Percentiles rank a stretch among this genome's conserved stretches.
Conservation (phyloP, 1,284 basidiomycete species). For the Filobasidium uniguttulatum region DNA sequence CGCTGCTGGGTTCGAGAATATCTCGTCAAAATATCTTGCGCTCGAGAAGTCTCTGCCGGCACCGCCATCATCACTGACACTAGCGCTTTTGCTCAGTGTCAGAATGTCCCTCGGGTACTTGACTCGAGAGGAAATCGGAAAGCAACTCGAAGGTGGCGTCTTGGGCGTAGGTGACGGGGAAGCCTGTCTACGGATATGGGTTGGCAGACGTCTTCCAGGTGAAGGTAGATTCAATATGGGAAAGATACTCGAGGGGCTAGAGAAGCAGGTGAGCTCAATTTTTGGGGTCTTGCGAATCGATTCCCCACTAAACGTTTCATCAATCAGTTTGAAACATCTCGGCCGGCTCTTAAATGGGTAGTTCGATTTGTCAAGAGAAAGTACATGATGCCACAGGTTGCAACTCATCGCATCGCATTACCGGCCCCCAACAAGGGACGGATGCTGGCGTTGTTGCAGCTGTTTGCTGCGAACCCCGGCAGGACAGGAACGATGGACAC, state of each 20-base stretch:
- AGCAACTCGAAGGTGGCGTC: slow-evolving; percentile 22
- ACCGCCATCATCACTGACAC: slow-evolving; percentile 21
- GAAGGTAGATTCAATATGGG: slow-evolving; percentile 32
- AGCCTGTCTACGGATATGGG: slow-evolving; percentile 31
- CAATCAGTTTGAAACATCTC: slow-evolving; percentile 5
- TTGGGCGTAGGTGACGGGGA: slow-evolving; percentile 29
- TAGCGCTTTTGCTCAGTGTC: slow-evolving; percentile 29
- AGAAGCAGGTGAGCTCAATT: slow-evolving; percentile 23
- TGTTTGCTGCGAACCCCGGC: too few species aligned
- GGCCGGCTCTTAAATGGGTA: slow-evolving; percentile 30
- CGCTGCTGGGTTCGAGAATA: slow-evolving; percentile 29
- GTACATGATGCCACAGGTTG: slow-evolving; percentile 19
- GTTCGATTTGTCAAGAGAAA: slow-evolving; percentile 33
- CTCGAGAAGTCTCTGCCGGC: slow-evolving; percentile 16
- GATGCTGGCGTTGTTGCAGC: slow-evolving; percentile 25
- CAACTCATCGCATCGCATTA: slow-evolving; percentile 24
- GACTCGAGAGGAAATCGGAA: slow-evolving; percentile 26
- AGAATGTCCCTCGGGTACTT: slow-evolving; percentile 35
- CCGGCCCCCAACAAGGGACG: slow-evolving; percentile 32
- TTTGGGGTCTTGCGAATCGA: neutral
- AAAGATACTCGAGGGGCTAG: slow-evolving; percentile 31
- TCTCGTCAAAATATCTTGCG: slow-evolving; percentile 13
- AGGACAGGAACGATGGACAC: too few species aligned
- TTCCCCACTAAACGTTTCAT: too few species aligned
- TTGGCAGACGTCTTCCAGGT: slow-evolving; percentile 27